A percentile compares a stretch with the other conserved stretches of the same genome.
These are phyloP conservation scores for Trametes cinnabarina DNA, from an alignment of 768 basidiomycete species.

Conservation along the genomic window DNA sequence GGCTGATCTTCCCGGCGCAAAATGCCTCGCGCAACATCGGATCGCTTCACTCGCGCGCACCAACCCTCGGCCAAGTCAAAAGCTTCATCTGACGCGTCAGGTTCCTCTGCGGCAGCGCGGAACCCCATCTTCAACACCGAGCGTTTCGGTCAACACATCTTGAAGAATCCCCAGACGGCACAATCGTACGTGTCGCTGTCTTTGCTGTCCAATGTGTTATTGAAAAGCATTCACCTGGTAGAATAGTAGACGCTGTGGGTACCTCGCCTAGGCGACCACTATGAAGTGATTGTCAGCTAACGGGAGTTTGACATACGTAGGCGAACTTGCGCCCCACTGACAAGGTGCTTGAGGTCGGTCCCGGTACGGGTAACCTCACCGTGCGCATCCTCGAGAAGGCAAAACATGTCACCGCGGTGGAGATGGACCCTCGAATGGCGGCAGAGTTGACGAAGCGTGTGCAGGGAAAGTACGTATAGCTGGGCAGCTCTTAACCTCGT, in stretches of 20 bases:
- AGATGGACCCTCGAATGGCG: conserved; percentile 99
- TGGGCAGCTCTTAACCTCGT: background rate
- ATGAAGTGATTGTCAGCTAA: background rate
- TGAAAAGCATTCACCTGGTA: conserved; percentile 20
- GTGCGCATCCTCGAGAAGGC: conserved; percentile 91
- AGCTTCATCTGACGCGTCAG: conserved; percentile 44
- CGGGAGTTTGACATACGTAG: conserved; percentile 36
- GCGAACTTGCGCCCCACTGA: conserved; percentile 92
- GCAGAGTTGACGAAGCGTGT: conserved; percentile 96
- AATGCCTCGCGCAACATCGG: conserved; percentile 81
- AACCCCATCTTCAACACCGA: conserved; percentile 95
- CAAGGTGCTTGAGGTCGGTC: conserved; percentile 95
- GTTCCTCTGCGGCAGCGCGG: conserved; percentile 43
- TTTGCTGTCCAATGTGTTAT: background rate
- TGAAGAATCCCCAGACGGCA: conserved; percentile 89
- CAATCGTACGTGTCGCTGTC: conserved; percentile 62
- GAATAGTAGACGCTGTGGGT: conserved; percentile 62
- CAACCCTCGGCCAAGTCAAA: conserved; percentile 55
- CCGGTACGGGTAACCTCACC: conserved; percentile 96
- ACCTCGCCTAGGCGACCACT: background rate
- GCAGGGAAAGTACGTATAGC: conserved; percentile 85
- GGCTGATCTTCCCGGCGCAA: background rate
- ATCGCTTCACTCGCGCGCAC: conserved; percentile 70
- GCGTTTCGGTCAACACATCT: conserved; percentile 95
- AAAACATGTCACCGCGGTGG: conserved; percentile 89